These are phyloP conservation scores for Shiraia sp. DNA, from an alignment of 2,329 filamentous ascomycete species.

Conservation along the genomic window DNA sequence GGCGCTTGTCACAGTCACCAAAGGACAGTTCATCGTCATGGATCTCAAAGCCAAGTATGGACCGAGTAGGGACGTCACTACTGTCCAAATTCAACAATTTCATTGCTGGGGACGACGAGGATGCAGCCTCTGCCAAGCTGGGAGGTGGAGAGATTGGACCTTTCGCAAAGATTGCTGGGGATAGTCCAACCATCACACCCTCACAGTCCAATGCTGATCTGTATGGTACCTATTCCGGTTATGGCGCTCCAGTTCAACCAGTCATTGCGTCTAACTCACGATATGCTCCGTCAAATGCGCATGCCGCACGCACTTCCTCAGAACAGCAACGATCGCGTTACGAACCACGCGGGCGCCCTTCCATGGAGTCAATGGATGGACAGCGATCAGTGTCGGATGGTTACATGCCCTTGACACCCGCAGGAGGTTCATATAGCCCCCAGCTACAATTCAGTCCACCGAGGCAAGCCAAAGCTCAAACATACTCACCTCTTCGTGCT, in stretches of 20 bases:
- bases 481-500: conserved; percentile 37
- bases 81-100: conserved; percentile 97
- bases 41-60: conserved; percentile 94
- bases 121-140: conserved; percentile 62
- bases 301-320: conserved; percentile 55
- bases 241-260: conserved; percentile 39
- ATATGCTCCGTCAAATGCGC: conserved; percentile 45
- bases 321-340: conserved; percentile 56
- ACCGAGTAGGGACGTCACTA: conserved; percentile 88
- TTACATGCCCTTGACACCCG: conserved; percentile 32
- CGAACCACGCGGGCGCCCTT: conserved; percentile 48
- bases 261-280: conserved; percentile 38
- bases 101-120: conserved; percentile 85
- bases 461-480: conserved; percentile 30
- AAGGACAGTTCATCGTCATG: conserved; percentile 81
- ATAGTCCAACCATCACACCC: conserved; percentile 52
- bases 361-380: conserved; percentile 42
- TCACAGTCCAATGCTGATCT: conserved; percentile 74
- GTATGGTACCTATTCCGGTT: conserved; percentile 69
- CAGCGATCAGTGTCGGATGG: conserved; percentile 34
- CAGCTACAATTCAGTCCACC: conserved; percentile 37
- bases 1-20: conserved; percentile 81
- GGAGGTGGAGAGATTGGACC: conserved; percentile 67
- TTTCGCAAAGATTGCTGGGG: conserved; percentile 80
- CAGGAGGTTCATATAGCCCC: conserved; percentile 34